Evolutionary conservation across 345 rosid genomes (phyloP), one percentile per base, ranked within the genome.

Genomic region (Dimocarpus longan): DNA sequence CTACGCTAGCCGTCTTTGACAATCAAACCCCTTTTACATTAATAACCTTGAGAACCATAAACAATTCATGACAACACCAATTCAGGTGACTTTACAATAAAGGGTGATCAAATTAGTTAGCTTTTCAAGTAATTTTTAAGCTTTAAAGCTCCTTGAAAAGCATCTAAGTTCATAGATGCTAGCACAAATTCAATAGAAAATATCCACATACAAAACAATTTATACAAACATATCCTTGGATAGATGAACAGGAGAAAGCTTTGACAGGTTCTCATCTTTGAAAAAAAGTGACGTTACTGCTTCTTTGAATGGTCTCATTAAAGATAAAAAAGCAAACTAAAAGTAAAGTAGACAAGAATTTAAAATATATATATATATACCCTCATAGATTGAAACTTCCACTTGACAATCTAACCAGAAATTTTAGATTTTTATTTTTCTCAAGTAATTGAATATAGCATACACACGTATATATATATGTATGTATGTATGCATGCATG

Each of bases 201-300:
- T 15, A 15, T 15, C 22, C 19, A 12, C 44, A 43, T 42, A 3
- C 77, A 46, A 18, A 19, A 66, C n/a, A 42, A 63, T 50, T 22
- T 16, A 65, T 10, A 26, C 7, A 15, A 59, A 28, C 46, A 66
- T 12, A 66, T 0, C 52, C 5, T 46, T 11, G 10, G 5, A 7
- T 8, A n/a, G 40, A 52, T 21, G 10, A 24, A 66, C 2, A 63
- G 44, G 54, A 32, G 42, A n/a, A 66, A 52, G 65, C 13, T 79
- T 69, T 79, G 79, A 84, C 82, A 72, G 50, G 52, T 68, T 56
- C 75, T 67, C 12, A 39, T 56, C 66, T 83, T 85, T 76, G 1
- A 70, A 80, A 74, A 44, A 59, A 73, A 64, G 67, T 11, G 19
- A 73, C 60, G 60, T 62, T 0, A 71, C 70, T 60, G 54, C 70